Base-by-base conservation (phyloP, 306 rosid species). In the Acmispon strigosus region DNA sequence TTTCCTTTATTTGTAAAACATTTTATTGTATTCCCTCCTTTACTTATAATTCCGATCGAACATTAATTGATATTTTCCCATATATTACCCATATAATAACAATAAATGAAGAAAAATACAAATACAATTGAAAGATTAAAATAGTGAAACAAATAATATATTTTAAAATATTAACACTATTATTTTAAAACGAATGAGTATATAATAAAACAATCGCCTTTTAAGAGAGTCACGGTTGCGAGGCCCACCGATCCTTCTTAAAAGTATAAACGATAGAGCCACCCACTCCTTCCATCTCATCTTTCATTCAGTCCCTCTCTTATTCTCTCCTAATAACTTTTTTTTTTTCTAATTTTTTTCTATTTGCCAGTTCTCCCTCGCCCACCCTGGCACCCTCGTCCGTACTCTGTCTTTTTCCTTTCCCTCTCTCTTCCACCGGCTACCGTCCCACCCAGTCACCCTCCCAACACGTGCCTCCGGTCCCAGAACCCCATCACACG, bases 341-440 rank as follows among this genome's bases (percentile, higher is more conserved):
- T 10, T 14, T 5, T 29, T 43, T 61, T 17, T 43, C 49, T 48
- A 17, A 80, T 24, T 82, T 85, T 85, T 2, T 86, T 78, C 85
- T 83, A 81, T 62, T 81, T 81, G 66, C 62, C 48, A 53, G 41
- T 24, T 56, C 24, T 49, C 44, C 72, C 55, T 59, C 22, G 10
- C 84, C 91, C 96, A 89, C 96, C 84, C 92, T 92, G 96, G 82
- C 94, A 86, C 70, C 76, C 64, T 69, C 84, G 88, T 89, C 96
- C 93, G 96, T 85, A 89, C 97, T 39, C 75, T 86, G 89, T 84
- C 87, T 53, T 79, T 67, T 47, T 65, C 68, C 10, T 10, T 47
- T 42, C 56, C 48, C 75, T 70, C 56, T 62, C 83, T 60, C 69
- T 12, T 19, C 66, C 43, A 87, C 92, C 76, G 66, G 72, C 76